Conservation (phyloP, 495 filamentous ascomycete species). For the Penicillium desertorum region DNA sequence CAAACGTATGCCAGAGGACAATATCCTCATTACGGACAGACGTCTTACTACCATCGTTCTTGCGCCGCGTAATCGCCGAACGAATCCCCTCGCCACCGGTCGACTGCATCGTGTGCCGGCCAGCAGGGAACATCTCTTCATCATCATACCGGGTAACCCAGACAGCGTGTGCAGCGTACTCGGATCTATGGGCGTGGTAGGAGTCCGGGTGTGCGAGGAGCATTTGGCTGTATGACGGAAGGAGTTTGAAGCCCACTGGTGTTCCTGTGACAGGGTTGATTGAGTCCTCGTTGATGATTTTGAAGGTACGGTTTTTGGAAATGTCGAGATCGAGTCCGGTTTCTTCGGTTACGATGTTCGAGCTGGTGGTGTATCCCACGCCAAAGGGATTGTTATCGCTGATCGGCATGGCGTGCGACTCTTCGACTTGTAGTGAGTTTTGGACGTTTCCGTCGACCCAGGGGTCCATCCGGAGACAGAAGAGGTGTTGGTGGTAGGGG, state of each 20-base stretch:
- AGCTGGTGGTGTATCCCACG: constrained; percentile 63
- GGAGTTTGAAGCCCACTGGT: constrained; percentile 77
- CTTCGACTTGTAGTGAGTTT: constrained; percentile 68
- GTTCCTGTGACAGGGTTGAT: constrained; percentile 69
- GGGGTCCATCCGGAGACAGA: constrained; percentile 83
- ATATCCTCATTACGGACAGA: constrained; percentile 51
- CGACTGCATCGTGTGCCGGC: constrained; percentile 82
- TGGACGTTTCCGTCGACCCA: constrained; percentile 64
- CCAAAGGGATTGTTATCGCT: constrained; percentile 72
- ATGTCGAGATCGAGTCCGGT: constrained; percentile 63
- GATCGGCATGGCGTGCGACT: constrained; percentile 67
- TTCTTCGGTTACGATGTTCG: constrained; percentile 56
- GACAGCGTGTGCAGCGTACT: constrained; percentile 73
- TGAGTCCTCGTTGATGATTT: constrained; percentile 72
- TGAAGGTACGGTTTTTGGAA: constrained; percentile 66
- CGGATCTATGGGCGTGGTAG: constrained; percentile 71
- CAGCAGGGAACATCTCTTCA: constrained; percentile 74
- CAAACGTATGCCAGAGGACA: constrained; percentile 55
- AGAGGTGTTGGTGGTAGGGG: constrained; percentile 83
- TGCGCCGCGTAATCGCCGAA: constrained; percentile 19
- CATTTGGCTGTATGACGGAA: constrained; percentile 69
- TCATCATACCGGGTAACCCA: constrained; percentile 79
- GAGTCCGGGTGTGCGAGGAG: constrained; percentile 69
- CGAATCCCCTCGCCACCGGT: constrained; percentile 49
- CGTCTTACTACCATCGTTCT: constrained; percentile 25